phyloP scores from a whole-genome alignment of 2,329 filamentous ascomycete species.

The Botryotinia convoluta region DNA sequence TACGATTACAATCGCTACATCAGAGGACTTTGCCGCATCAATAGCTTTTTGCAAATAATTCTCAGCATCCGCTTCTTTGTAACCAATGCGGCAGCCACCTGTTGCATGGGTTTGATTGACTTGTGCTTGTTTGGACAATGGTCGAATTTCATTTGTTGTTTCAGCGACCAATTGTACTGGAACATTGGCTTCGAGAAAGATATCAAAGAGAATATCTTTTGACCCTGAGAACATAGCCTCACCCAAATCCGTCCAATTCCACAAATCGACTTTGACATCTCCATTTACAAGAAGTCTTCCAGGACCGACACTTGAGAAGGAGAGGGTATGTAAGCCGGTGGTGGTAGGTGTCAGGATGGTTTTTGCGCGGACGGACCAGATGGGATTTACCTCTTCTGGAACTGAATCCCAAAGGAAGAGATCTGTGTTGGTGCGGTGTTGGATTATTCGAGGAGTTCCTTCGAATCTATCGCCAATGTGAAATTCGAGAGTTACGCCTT shows the following conservation, averaged over 20 bases:
- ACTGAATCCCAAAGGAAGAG: constrained; percentile 71
- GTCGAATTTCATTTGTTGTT: constrained; percentile 65
- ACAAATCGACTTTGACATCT: constrained; percentile 59
- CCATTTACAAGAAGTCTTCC: constrained; percentile 60
- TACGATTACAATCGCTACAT: constrained; percentile 66
- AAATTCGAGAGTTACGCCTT: constrained; percentile 63
- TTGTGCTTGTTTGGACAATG: constrained; percentile 57
- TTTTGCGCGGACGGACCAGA: constrained; percentile 54
- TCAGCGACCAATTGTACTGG: constrained; percentile 61
- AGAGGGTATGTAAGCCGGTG: constrained; percentile 62
- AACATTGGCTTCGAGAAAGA: constrained; percentile 57
- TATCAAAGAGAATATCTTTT: constrained; percentile 59
- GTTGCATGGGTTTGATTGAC: constrained; percentile 58
- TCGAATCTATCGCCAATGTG: constrained; percentile 62
- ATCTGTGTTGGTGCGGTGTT: constrained; percentile 62
- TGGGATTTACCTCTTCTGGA: constrained; percentile 57
- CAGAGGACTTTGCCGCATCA: constrained; percentile 57
- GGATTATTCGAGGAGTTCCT: constrained; percentile 54
- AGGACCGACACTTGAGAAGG: constrained; percentile 65
- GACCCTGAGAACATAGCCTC: constrained; percentile 71
- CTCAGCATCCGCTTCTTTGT: constrained; percentile 61
- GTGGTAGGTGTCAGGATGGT: constrained; percentile 57
- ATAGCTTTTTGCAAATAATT: constrained; percentile 65
- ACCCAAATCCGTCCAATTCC: constrained; percentile 67
- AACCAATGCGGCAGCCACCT: constrained; percentile 69